These are phyloP conservation scores for Eragrostis curvula DNA, from an alignment of 176 grass and related monocot genomes.

Conservation along the genomic window DNA sequence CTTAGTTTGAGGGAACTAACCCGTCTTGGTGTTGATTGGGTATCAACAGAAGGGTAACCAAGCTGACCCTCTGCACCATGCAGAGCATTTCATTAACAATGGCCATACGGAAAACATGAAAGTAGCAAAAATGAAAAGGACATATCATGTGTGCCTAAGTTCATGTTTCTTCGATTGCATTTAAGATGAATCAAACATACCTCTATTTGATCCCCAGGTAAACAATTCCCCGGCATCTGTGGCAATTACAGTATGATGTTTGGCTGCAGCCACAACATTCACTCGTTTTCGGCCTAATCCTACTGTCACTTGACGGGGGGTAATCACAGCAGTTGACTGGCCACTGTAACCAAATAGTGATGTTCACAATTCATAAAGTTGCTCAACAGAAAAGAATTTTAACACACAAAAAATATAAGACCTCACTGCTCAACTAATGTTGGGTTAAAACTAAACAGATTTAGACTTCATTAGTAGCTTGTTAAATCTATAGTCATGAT, in stretches of 20 bases:
- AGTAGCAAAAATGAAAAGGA: slow-evolving; percentile 24
- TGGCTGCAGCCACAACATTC: slow-evolving; percentile 83
- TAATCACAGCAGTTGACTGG: slow-evolving; percentile 93
- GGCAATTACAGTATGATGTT: slow-evolving; percentile 98
- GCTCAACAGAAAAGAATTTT: slow-evolving; percentile 6
- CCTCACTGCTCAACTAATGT: slow-evolving; percentile 17
- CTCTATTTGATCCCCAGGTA: slow-evolving; percentile 99
- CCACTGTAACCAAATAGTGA: slow-evolving; percentile 71
- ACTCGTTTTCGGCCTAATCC: slow-evolving; percentile 77
- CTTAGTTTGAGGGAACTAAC: slow-evolving; percentile 80
- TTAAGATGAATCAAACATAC: slow-evolving; percentile 53
- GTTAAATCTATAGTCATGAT: neutral
- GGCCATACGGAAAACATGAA: slow-evolving; percentile 24
- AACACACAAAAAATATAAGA: neutral
- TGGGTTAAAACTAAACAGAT: slow-evolving; percentile 8
- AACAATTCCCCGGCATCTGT: slow-evolving; percentile 89
- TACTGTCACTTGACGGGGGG: slow-evolving; percentile 83
- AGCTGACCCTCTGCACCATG: slow-evolving; percentile 87
- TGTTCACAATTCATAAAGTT: slow-evolving; percentile 28
- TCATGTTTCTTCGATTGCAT: slow-evolving; percentile 25
- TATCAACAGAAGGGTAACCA: slow-evolving; percentile 97
- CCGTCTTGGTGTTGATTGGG: slow-evolving; percentile 88
- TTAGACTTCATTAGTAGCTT: slow-evolving; percentile 26
- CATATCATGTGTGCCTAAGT: slow-evolving; percentile 26
- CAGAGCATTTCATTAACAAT: slow-evolving; percentile 36